Conservation (phyloP, 2,329 filamentous ascomycete genomes). For the Pyricularia grisea region DNA sequence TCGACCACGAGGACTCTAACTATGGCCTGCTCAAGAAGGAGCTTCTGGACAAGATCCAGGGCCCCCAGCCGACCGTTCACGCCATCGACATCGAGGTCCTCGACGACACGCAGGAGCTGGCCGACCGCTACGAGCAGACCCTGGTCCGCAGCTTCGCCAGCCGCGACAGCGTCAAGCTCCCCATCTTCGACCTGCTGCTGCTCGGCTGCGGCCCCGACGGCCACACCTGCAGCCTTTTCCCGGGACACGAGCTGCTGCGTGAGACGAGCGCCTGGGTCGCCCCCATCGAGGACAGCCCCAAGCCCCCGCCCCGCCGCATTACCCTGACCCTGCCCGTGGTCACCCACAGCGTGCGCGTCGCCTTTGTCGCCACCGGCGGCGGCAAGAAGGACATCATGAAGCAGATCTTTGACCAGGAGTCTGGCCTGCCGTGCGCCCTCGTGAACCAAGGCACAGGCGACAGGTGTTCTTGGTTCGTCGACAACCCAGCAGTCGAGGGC, state of each 20-base stretch:
- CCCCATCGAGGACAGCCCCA: constrained; percentile 85
- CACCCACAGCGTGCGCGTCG: constrained; percentile 75
- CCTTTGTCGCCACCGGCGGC: constrained; percentile 81
- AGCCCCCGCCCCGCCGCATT: constrained; percentile 84
- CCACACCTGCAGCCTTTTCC: constrained; percentile 95
- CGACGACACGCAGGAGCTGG: constrained; percentile 80
- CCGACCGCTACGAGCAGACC: constrained; percentile 84
- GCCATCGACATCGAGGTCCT: constrained; percentile 59
- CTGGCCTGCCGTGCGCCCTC: constrained; percentile 72
- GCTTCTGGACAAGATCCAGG: constrained; percentile 75
- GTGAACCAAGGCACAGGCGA: constrained; percentile 80
- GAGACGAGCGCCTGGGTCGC: constrained; percentile 89
- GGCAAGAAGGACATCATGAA: constrained; percentile 90
- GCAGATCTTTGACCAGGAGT: constrained; percentile 81
- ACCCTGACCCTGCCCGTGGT: constrained; percentile 89
- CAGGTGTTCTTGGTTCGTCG: constrained; percentile 91
- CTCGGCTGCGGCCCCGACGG: constrained; percentile 93
- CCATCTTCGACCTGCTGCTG: constrained; percentile 89
- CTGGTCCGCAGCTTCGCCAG: constrained; percentile 81
- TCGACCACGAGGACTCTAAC: constrained; percentile 90
- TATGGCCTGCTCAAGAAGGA: constrained; percentile 81
- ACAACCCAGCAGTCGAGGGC: constrained; percentile 74
- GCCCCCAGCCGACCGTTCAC: constrained; percentile 62
- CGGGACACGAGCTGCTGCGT: constrained; percentile 74
- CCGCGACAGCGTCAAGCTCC: constrained; percentile 87